Percentiles rank a stretch among this genome's conserved stretches.
These are phyloP conservation scores for Ciborinia camelliae DNA, from an alignment of 2,329 filamentous ascomycete species.

Conservation along the genomic window DNA sequence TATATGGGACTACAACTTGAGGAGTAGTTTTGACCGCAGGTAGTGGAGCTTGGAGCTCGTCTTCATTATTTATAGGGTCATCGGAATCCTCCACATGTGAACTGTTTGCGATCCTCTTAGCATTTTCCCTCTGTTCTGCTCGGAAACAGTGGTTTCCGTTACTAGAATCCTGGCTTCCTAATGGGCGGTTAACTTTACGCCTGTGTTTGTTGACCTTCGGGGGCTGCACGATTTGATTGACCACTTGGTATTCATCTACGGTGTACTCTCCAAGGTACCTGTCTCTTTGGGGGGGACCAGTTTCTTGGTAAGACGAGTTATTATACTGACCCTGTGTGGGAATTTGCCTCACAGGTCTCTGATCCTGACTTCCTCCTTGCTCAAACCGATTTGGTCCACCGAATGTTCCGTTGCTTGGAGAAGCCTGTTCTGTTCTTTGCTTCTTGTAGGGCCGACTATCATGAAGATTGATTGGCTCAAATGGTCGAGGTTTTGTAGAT, in stretches of 20 bases:
- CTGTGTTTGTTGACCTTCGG: neutral
- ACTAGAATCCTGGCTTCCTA: neutral
- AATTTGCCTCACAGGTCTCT: neutral
- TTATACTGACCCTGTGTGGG: conserved; percentile 7
- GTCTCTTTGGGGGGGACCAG: neutral
- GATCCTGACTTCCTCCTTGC: neutral
- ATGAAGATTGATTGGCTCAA: neutral
- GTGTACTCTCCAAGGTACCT: neutral
- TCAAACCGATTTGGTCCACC: neutral
- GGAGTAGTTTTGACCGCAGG: neutral
- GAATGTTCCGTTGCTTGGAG: neutral
- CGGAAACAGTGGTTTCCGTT: neutral
- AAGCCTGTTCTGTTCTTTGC: neutral
- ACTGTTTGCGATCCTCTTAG: neutral
- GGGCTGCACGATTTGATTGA: neutral
- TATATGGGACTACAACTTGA: neutral
- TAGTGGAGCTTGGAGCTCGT: neutral
- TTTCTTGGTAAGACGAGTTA: neutral
- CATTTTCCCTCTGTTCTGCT: neutral
- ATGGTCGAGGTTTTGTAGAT: neutral
- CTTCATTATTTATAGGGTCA: conserved; percentile 7
- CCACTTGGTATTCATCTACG: conserved; percentile 2
- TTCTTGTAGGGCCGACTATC: neutral
- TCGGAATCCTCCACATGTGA: neutral
- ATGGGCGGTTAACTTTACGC: neutral